Percentiles rank a stretch among this genome's conserved stretches.
phyloP scores from a whole-genome alignment of 345 rosid species.

The Camelina laxa region DNA sequence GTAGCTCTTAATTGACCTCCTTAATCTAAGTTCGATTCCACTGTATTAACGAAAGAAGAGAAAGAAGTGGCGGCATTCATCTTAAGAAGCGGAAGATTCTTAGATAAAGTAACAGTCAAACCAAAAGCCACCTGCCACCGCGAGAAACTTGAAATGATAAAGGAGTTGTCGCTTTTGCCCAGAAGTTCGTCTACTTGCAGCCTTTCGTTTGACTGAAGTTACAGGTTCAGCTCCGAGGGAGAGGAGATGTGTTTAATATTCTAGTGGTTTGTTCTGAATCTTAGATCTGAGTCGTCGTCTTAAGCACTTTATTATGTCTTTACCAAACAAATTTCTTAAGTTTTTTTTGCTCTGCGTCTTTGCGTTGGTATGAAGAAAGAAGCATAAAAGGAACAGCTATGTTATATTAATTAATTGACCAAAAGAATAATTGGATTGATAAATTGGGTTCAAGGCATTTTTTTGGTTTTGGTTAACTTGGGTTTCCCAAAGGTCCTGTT shows the following conservation, averaged over 20 bases:
- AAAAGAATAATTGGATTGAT: too few relatives aligned
- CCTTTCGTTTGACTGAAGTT: slow-evolving; percentile 15
- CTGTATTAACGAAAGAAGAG: slow-evolving; percentile 18
- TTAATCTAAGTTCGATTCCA: too few relatives aligned
- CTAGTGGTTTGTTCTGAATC: not conserved
- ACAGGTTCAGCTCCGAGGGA: not conserved
- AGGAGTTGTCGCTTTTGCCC: not conserved
- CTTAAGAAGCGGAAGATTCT: slow-evolving; percentile 4
- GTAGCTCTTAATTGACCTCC: too few relatives aligned
- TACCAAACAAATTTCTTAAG: not conserved
- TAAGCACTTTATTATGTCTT: not conserved
- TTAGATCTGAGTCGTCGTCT: not conserved
- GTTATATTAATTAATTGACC: too few relatives aligned
- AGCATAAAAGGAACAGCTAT: too few relatives aligned
- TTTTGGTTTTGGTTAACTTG: too few relatives aligned
- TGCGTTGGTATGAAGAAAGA: too few relatives aligned
- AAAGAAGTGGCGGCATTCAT: slow-evolving; percentile 1
- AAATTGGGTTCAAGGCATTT: too few relatives aligned
- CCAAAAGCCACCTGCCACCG: not conserved
- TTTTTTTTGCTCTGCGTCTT: too few relatives aligned
- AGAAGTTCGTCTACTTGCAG: slow-evolving; percentile 16
- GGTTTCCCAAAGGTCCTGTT: too few relatives aligned
- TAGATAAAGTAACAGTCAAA: slow-evolving; percentile 10
- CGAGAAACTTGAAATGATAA: slow-evolving; percentile 5
- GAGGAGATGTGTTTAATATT: not conserved